These are phyloP conservation scores for Mycena epipterygia DNA, from an alignment of 768 basidiomycete genomes.

Conservation along the genomic window DNA sequence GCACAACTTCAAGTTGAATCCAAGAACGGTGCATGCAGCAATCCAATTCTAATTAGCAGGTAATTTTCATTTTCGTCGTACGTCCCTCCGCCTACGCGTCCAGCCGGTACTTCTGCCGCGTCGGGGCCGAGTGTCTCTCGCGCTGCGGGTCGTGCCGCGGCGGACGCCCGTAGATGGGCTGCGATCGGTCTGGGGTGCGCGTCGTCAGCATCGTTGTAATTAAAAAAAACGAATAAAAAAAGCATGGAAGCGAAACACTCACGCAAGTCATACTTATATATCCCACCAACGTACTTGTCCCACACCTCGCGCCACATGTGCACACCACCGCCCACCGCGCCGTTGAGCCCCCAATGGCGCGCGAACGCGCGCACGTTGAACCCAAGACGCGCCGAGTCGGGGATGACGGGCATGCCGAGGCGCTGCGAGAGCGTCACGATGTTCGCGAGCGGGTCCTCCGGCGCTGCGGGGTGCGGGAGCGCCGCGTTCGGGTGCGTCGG, in stretches of 20 bases:
- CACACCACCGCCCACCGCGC: slow-evolving; percentile 73
- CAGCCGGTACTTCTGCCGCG: slow-evolving; percentile 17
- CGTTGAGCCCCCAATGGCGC: slow-evolving; percentile 65
- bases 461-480: slow-evolving; percentile 22
- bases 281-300: slow-evolving; percentile 71
- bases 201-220: not conserved
- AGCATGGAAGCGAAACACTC: slow-evolving; percentile 50
- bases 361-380: slow-evolving; percentile 81
- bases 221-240: not conserved
- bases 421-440: slow-evolving; percentile 35
- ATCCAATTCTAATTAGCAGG: not conserved
- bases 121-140: slow-evolving; percentile 20
- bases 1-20: too few species aligned
- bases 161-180: slow-evolving; percentile 30
- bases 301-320: slow-evolving; percentile 90
- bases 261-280: slow-evolving; percentile 80
- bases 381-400: slow-evolving; percentile 61
- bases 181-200: slow-evolving; percentile 44
- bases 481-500: slow-evolving; percentile 37
- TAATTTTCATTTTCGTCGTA: not conserved
- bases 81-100: not conserved
- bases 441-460: slow-evolving; percentile 24
- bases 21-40: not conserved
- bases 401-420: slow-evolving; percentile 38
- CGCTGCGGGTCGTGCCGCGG: slow-evolving; percentile 37